These are phyloP conservation scores for Blastomyces silverae DNA, from an alignment of 2,329 filamentous ascomycete species.

Conservation along the genomic window DNA sequence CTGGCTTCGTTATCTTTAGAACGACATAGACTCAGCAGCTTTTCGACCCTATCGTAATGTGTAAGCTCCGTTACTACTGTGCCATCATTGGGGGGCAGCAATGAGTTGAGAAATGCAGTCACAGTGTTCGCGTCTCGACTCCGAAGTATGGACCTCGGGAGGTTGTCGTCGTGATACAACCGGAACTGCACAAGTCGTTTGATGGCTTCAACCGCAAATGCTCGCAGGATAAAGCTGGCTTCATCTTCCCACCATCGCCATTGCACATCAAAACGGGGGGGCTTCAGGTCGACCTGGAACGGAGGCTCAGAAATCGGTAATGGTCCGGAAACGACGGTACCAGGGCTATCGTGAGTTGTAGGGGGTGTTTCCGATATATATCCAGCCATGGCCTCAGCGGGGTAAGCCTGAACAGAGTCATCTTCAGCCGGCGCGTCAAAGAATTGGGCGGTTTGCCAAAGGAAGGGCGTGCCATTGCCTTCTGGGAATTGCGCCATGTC, in stretches of 20 bases:
- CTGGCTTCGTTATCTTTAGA: constrained; percentile 22
- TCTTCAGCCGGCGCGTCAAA: neutral
- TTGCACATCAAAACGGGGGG: constrained; percentile 29
- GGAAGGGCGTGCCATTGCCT: neutral
- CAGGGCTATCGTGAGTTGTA: neutral
- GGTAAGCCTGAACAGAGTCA: neutral
- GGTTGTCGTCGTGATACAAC: constrained; percentile 33
- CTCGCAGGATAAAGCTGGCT: constrained; percentile 34
- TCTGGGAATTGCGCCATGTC: constrained; percentile 7
- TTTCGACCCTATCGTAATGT: constrained; percentile 37
- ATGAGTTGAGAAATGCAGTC: constrained; percentile 29
- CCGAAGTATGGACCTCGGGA: constrained; percentile 32
- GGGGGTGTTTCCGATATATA: neutral
- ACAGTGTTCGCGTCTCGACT: constrained; percentile 31
- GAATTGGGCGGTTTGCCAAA: constrained; percentile 5
- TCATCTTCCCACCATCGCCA: constrained; percentile 42
- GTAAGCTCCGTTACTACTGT: constrained; percentile 28
- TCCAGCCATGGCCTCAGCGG: neutral
- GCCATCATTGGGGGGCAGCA: constrained; percentile 29
- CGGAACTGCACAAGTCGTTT: constrained; percentile 35
- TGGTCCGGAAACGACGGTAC: neutral
- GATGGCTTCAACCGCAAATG: constrained; percentile 35
- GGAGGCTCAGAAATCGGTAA: neutral
- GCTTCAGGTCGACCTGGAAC: constrained; percentile 15
- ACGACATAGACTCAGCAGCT: constrained; percentile 34